Evolutionary conservation across 2,329 filamentous ascomycete species (phyloP), one percentile per base, ranked within the genome.

Genomic region (Fusarium marasasianum): DNA sequence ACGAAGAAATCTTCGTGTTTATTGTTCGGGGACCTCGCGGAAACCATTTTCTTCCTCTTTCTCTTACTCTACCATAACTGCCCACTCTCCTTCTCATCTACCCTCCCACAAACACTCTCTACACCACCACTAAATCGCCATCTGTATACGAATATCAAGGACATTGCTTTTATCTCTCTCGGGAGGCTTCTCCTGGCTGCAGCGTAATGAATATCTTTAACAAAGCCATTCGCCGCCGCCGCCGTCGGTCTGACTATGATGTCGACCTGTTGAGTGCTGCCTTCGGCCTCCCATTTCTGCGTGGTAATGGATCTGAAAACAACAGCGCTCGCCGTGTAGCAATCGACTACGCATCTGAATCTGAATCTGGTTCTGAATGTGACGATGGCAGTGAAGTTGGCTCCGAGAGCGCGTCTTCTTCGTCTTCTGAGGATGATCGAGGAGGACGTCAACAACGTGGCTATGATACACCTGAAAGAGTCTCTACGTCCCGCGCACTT

Each of bases 251-350:
- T 33, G 68, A 66, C n/a, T 69, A 68, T 31, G 68, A 74, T n/a
- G 48, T 80, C 33, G 79, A 80, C 58, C 69, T 80, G 12, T 63
- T 81, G 33, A 74, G 76, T 15, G 77, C 78, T 7, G 66, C 73
- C 9, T 80, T 81, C 62, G 79, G 79, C 11, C 54, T 79, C 15
- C 78, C 79, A 4, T 76, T 77, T 35, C 65, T 62, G 29, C 68
- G 69, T 13, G 60, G 73, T 20, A 40, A 69, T 37, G 44, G 67
- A 45, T 58, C 35, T 54, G 26, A 63, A 20, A 57, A 59, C 31
- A 65, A 61, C 40, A 72, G 58, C 15, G 35, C 51, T 50, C 48
- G 53, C 11, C 66, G 69, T 14, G 55, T 69, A 22, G 47, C 37
- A 14, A 35, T 67, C 4, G 57, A 56, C 15, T 75, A 72, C 26